A percentile compares a stretch with the other conserved stretches of the same genome.
Evolutionary conservation across 2,329 filamentous ascomycete genomes (phyloP).

Genomic region (Mycosphaerella sp.): DNA sequence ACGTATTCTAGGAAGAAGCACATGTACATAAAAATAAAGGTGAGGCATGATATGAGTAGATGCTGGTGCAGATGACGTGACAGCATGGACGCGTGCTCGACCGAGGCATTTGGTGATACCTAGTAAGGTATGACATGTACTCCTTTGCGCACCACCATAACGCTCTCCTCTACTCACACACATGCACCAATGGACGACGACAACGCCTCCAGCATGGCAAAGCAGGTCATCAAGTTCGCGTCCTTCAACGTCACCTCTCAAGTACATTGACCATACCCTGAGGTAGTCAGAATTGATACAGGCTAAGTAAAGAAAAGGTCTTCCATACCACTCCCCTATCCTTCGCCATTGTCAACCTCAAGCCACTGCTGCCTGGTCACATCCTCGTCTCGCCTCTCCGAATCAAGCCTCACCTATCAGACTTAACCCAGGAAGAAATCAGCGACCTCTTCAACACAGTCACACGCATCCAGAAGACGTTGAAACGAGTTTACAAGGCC

Average conservation of each 20-base stretch:
- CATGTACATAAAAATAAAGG: neutral
- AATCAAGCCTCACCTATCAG: slow-evolving; percentile 61
- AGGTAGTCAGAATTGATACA: slow-evolving; percentile 5
- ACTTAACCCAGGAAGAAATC: slow-evolving; percentile 67
- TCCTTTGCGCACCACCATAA: no score
- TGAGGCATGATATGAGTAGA: neutral
- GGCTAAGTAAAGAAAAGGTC: slow-evolving; percentile 52
- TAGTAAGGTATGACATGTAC: no score
- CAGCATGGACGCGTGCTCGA: neutral
- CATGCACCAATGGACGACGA: neutral
- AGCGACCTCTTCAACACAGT: slow-evolving; percentile 82
- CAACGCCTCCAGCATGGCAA: neutral
- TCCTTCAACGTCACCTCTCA: slow-evolving; percentile 41
- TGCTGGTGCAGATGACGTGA: slow-evolving; percentile 1
- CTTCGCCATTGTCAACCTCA: slow-evolving; percentile 91
- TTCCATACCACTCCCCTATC: slow-evolving; percentile 74
- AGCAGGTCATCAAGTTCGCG: slow-evolving; percentile 39
- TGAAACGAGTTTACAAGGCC: slow-evolving; percentile 56
- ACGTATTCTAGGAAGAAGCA: neutral
- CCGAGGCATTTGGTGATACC: no score
- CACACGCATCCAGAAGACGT: slow-evolving; percentile 63
- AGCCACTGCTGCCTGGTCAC: slow-evolving; percentile 87
- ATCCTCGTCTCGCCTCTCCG: slow-evolving; percentile 77
- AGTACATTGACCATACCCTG: slow-evolving; percentile 25
- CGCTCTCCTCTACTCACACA: neutral